Conservation (phyloP, 176 grass and related monocot species). For the Raddia guianensis region DNA sequence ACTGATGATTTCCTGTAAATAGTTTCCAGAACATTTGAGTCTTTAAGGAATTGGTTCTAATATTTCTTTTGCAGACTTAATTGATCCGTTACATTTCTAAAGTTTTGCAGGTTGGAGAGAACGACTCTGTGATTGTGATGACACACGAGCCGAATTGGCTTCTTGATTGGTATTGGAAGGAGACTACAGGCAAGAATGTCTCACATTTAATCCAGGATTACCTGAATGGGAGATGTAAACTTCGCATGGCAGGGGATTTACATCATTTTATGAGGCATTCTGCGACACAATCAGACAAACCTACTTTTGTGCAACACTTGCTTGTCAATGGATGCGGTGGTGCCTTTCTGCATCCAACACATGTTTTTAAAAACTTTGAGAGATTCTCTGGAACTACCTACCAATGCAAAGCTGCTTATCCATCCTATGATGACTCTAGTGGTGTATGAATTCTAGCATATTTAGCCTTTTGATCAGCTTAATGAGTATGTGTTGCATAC, state of each 20-base stretch:
- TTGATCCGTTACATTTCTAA: slow-evolving; percentile 47
- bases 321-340: slow-evolving; percentile 97
- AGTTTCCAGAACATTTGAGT: slow-evolving; percentile 37
- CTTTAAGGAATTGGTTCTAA: slow-evolving; percentile 12
- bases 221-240: slow-evolving; percentile 83
- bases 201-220: slow-evolving; percentile 85
- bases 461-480: slow-evolving; percentile 23
- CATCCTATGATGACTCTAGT: slow-evolving; percentile 80
- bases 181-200: slow-evolving; percentile 81
- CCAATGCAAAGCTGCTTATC: slow-evolving; percentile 86
- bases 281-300: slow-evolving; percentile 55
- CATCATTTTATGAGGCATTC: slow-evolving; percentile 98
- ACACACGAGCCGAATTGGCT: slow-evolving; percentile 97
- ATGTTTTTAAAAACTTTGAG: slow-evolving; percentile 86
- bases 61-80: slow-evolving; percentile 50
- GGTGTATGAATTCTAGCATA: slow-evolving; percentile 54
- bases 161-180: slow-evolving; percentile 97
- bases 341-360: slow-evolving; percentile 94
- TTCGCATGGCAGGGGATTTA: slow-evolving; percentile 92
- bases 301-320: slow-evolving; percentile 74
- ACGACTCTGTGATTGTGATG: slow-evolving; percentile 80
- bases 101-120: slow-evolving; percentile 75
- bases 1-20: not conserved
- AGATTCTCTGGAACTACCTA: slow-evolving; percentile 71
- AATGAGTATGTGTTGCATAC: slow-evolving; percentile 25